A percentile compares a stretch with the other conserved stretches of the same genome.
Conservation (phyloP, 768 basidiomycete genomes). For the Leccinellum rugosiceps region DNA sequence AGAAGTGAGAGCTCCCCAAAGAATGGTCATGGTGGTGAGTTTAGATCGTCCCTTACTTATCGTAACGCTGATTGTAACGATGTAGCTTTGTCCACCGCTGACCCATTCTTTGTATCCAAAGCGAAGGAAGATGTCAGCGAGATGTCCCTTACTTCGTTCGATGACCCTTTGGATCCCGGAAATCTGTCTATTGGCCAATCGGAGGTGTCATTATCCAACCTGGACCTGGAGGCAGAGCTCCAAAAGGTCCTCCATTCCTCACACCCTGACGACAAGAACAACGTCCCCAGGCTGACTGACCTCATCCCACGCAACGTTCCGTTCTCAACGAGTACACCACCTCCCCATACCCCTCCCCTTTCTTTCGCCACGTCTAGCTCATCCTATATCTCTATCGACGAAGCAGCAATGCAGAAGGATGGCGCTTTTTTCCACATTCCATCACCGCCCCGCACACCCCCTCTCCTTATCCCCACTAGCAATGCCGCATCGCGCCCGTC, state of each 20-base stretch:
- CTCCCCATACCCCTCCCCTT: slow-evolving; percentile 18
- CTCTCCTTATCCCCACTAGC: neutral
- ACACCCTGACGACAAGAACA: slow-evolving; percentile 7
- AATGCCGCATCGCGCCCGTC: slow-evolving; percentile 1
- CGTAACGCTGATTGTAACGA: neutral
- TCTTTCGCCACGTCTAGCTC: slow-evolving; percentile 19
- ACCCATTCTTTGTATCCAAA: slow-evolving; percentile 20
- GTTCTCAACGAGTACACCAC: slow-evolving; percentile 29
- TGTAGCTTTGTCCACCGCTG: slow-evolving; percentile 15
- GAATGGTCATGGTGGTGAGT: slow-evolving; percentile 15
- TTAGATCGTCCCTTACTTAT: neutral
- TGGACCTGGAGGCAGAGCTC: slow-evolving; percentile 32
- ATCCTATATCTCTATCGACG: slow-evolving; percentile 13
- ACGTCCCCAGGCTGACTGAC: slow-evolving; percentile 23
- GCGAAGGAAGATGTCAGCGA: slow-evolving; percentile 27
- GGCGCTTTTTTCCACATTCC: neutral
- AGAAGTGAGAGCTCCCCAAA: slow-evolving; percentile 23
- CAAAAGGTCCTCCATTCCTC: slow-evolving; percentile 19
- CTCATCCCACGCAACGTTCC: slow-evolving; percentile 21
- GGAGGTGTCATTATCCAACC: slow-evolving; percentile 34
- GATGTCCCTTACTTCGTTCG: slow-evolving; percentile 27
- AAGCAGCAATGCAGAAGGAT: slow-evolving; percentile 8
- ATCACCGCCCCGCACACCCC: slow-evolving; percentile 2
- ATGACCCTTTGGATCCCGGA: slow-evolving; percentile 29
- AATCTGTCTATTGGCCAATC: slow-evolving; percentile 37